phyloP scores from a whole-genome alignment of 768 basidiomycete genomes.

The Tulasnella sp. region DNA sequence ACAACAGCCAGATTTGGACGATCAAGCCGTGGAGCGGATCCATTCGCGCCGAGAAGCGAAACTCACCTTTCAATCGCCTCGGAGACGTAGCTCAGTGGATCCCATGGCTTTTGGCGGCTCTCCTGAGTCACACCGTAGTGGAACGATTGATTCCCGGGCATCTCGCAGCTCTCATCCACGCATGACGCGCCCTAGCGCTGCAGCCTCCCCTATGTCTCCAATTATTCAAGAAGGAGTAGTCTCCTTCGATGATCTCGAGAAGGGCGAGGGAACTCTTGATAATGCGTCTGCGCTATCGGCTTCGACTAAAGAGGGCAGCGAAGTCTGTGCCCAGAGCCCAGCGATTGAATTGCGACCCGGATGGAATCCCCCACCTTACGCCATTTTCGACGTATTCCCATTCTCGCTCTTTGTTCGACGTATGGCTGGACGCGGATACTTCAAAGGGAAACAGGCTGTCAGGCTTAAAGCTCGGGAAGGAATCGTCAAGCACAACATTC shows the following conservation, averaged over 20 bases:
- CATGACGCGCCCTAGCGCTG: no score
- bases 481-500: conserved; percentile 46
- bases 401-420: conserved; percentile 46
- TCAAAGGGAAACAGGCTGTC: conserved; percentile 55
- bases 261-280: neutral
- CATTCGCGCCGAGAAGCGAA: no score
- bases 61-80: no score
- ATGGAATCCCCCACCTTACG: conserved; percentile 45
- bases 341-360: conserved; percentile 39
- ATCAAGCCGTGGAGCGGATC: no score
- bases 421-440: conserved; percentile 38
- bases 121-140: no score
- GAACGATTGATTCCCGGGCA: no score
- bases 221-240: neutral
- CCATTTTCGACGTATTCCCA: conserved; percentile 55
- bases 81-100: no score
- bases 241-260: neutral
- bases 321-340: no score
- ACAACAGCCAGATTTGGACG: neutral
- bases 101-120: no score
- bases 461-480: conserved; percentile 39
- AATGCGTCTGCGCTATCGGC: no score
- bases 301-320: no score
- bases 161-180: no score
- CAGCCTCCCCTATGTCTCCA: neutral